phyloP scores from a whole-genome alignment of 257 asterid species.

The Apocynum venetum region DNA sequence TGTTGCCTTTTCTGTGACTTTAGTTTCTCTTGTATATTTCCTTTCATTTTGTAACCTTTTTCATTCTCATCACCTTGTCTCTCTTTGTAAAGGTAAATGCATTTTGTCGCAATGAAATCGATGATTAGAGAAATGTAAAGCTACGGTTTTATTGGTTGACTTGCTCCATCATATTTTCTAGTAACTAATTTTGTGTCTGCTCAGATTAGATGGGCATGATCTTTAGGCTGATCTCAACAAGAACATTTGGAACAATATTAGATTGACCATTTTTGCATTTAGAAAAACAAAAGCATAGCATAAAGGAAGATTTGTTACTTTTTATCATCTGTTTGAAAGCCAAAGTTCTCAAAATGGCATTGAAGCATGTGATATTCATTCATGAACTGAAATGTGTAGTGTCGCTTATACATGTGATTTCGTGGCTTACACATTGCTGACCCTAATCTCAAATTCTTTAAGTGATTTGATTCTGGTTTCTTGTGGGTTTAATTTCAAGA shows the following conservation, averaged over 20 bases:
- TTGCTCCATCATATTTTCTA: background rate
- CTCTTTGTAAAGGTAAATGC: too few relatives aligned
- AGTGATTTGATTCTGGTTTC: too few relatives aligned
- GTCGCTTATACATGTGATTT: background rate
- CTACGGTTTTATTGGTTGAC: background rate
- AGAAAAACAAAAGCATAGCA: too few relatives aligned
- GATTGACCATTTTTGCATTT: too few relatives aligned
- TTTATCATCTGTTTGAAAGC: background rate
- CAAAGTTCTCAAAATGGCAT: too few relatives aligned
- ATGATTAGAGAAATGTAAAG: background rate
- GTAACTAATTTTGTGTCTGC: background rate
- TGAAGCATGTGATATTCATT: background rate
- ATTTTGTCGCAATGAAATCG: too few relatives aligned
- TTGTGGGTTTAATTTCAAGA: too few relatives aligned
- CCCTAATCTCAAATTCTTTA: background rate
- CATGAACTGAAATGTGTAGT: background rate
- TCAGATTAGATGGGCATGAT: background rate
- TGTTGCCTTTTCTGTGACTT: background rate
- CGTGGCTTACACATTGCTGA: background rate
- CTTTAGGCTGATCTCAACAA: background rate
- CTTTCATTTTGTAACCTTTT: too few relatives aligned
- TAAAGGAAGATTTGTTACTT: background rate
- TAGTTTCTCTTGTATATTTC: background rate
- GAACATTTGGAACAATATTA: background rate
- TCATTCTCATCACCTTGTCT: too few relatives aligned